A percentile compares a stretch with the other conserved stretches of the same genome.
Evolutionary conservation across 225 moss, liverwort and hornwort species (phyloP).

Genomic region (Neckera pumila): DNA sequence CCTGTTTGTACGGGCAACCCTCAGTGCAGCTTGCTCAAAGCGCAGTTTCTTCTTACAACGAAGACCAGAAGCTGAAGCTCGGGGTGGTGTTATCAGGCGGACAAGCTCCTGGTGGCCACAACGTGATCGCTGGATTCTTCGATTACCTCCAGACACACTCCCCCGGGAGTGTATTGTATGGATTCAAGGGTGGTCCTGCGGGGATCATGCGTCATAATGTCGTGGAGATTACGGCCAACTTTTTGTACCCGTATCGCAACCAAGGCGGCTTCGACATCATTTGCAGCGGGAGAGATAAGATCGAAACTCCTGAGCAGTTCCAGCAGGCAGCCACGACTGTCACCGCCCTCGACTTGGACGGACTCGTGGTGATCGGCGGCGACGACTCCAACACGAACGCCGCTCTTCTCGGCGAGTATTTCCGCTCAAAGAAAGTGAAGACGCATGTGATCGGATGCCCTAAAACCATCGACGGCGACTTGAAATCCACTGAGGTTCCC

Average conservation of each 20-base stretch:
- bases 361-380: constrained; percentile 72
- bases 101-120: constrained; percentile 84
- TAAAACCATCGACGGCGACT: constrained; percentile 81
- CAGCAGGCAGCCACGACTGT: constrained; percentile 64
- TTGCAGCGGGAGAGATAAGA: constrained; percentile 88
- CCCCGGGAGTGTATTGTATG: constrained; percentile 48
- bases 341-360: constrained; percentile 53
- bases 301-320: constrained; percentile 80
- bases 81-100: constrained; percentile 84
- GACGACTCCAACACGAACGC: constrained; percentile 91
- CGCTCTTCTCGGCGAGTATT: constrained; percentile 69
- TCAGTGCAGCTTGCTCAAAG: constrained; percentile 32
- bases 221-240: constrained; percentile 58
- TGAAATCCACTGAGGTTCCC: constrained; percentile 72
- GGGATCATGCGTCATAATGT: constrained; percentile 70
- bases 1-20: constrained; percentile 61
- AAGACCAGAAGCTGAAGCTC: constrained; percentile 32
- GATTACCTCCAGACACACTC: constrained; percentile 65
- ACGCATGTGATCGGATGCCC: constrained; percentile 72
- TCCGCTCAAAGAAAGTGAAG: constrained; percentile 50
- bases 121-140: constrained; percentile 76
- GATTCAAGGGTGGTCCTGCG: constrained; percentile 68
- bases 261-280: constrained; percentile 92
- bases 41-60: constrained; percentile 6
- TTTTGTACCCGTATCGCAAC: constrained; percentile 67